phyloP scores from a whole-genome alignment of 768 basidiomycete species.

The Coprinopsis sp. region DNA sequence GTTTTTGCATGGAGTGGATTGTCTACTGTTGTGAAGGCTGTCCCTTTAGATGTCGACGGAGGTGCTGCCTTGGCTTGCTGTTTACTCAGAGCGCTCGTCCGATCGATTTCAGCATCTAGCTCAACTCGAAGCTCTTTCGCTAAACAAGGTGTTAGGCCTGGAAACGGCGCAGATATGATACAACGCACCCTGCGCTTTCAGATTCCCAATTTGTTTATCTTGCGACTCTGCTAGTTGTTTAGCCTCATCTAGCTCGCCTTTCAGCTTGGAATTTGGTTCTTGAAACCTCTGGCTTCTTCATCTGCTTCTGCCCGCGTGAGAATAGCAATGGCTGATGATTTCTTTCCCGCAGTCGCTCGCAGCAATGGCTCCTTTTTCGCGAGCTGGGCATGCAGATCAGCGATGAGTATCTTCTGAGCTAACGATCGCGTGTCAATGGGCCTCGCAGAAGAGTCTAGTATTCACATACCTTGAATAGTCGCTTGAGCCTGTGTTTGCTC shows the following conservation, averaged over 20 bases:
- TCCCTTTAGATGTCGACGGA: slow-evolving; percentile 30
- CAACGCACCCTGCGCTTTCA: slow-evolving; percentile 46
- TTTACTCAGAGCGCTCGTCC: slow-evolving; percentile 39
- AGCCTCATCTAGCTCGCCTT: slow-evolving; percentile 38
- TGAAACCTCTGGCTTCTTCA: slow-evolving; percentile 43
- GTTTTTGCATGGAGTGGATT: slow-evolving; percentile 54
- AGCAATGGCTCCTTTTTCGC: slow-evolving; percentile 52
- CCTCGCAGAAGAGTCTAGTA: slow-evolving; percentile 27
- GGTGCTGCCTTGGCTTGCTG: slow-evolving; percentile 41
- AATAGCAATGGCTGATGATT: slow-evolving; percentile 53
- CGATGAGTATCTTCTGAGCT: slow-evolving; percentile 56
- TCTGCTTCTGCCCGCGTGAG: slow-evolving; percentile 72
- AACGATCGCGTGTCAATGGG: slow-evolving; percentile 20
- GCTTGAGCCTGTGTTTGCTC: slow-evolving; percentile 48
- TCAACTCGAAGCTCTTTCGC: slow-evolving; percentile 50
- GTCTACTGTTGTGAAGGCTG: slow-evolving; percentile 24
- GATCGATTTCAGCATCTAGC: slow-evolving; percentile 60
- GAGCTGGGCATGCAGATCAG: slow-evolving; percentile 52
- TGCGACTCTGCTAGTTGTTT: slow-evolving; percentile 38
- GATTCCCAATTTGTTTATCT: slow-evolving; percentile 40
- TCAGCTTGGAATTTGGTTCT: slow-evolving; percentile 40
- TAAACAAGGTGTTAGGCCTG: slow-evolving; percentile 20
- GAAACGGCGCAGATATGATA: not conserved
- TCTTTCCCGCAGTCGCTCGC: slow-evolving; percentile 21
- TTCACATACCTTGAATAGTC: slow-evolving; percentile 43